Percentiles rank a stretch among this genome's conserved stretches.
phyloP scores from a whole-genome alignment of 352 stramenopile genomes.

The Phytophthora niederhauseri region DNA sequence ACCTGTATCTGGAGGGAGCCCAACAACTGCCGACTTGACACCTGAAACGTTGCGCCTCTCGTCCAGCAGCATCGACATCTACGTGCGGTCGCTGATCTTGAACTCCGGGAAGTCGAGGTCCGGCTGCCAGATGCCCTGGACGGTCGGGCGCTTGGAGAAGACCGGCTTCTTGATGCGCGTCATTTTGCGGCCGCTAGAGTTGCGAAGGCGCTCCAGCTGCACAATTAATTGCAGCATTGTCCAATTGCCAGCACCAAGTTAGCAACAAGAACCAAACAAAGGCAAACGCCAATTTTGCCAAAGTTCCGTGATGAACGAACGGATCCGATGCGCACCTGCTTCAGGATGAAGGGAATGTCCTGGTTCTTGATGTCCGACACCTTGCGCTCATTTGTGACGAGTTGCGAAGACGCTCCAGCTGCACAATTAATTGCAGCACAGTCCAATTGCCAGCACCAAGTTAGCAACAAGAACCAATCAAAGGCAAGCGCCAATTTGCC shows the following conservation, averaged over 20 bases:
- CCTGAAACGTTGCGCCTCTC: slow-evolving; percentile 4
- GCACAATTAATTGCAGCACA: background rate
- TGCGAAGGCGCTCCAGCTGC: slow-evolving; percentile 81
- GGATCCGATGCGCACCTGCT: slow-evolving; percentile 52
- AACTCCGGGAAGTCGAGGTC: slow-evolving; percentile 88
- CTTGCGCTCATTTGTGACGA: slow-evolving; percentile 84
- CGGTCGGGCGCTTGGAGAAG: slow-evolving; percentile 77
- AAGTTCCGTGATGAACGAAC: background rate
- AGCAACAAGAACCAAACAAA: background rate
- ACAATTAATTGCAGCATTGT: background rate
- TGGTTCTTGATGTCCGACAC: slow-evolving; percentile 91
- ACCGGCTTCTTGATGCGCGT: slow-evolving; percentile 86
- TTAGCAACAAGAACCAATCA: background rate
- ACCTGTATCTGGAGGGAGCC: background rate
- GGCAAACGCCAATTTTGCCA: background rate
- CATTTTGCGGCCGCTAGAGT: slow-evolving; percentile 91
- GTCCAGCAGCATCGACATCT: slow-evolving; percentile 27
- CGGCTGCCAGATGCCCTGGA: slow-evolving; percentile 90
- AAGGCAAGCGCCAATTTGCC: background rate
- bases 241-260: background rate
- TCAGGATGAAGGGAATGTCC: slow-evolving; percentile 82
- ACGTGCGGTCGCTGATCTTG: slow-evolving; percentile 73
- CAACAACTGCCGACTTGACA: background rate
- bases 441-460: background rate
- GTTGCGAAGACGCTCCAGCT: too few relatives aligned